Base-by-base conservation (phyloP, 106 monocot species). In the Apostasia ramifera region DNA sequence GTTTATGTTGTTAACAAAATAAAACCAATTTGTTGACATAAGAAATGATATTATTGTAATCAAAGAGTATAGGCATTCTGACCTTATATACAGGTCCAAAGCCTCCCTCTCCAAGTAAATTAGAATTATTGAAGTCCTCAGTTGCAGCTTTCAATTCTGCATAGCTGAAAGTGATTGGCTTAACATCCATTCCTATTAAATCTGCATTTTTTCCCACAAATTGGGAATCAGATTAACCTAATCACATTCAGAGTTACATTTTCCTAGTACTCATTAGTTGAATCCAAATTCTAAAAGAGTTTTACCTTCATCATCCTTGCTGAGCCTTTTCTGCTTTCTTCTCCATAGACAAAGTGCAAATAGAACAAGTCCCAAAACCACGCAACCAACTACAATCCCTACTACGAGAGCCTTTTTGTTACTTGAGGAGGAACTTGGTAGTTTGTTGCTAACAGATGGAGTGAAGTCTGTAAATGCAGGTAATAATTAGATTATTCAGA, bases 51-150 rank as follows among this genome's bases (percentile, higher is more conserved):
- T n/a, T n/a, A n/a, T n/a, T n/a, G n/a, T n/a, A n/a, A 57, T 8
- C 37, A 50, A 57, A 58, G 26, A 26, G 26, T 26, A 26, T 26
- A 26, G 26, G 26, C 26, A 26, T 26, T 26, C 47, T 49, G 43
- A 90, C 91, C 86, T 91, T 91, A 67, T 64, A 81, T 15, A 91
- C 91, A 62, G 76, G 2, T 1, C 91, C 86, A 79, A 85, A 91
- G 71, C 91, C 91, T 59, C 91, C 91, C 67, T 86, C 76, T 74
- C 91, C 91, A 26, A 91, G 84, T 60, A 74, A 71, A 79, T 91
- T 91, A 44, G 59, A 58, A 70, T 71, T n/a, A 78, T 57, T 79
- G 63, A 91, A 91, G 63, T 76, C 76, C 53, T 84, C 77, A 14
- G 91, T 91, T 52, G 84, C 86, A 14, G 73, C 53, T 63, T 63